A percentile compares a stretch with the other conserved stretches of the same genome.
Evolutionary conservation across 176 grass and related monocot species (phyloP).

Genomic region (Elymus sibiricus): DNA sequence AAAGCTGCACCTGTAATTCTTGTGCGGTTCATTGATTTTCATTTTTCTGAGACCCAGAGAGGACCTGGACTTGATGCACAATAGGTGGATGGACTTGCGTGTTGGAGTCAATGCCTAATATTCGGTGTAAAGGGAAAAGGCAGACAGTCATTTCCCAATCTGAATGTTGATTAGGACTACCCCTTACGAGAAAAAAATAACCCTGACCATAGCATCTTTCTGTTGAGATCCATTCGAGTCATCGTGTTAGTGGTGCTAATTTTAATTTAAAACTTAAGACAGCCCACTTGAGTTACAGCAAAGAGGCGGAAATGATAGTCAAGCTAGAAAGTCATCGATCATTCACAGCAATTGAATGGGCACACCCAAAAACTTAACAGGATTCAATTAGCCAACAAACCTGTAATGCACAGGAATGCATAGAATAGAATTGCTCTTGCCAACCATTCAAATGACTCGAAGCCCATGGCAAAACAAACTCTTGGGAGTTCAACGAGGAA

Average conservation of each 20-base stretch:
- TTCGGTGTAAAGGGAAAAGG: neutral
- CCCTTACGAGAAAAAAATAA: constrained; percentile 5
- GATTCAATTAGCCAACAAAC: no score
- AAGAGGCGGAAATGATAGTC: neutral
- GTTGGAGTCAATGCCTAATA: neutral
- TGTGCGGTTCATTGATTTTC: neutral
- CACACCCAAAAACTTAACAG: no score
- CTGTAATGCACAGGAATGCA: no score
- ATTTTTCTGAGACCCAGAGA: neutral
- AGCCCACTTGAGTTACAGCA: neutral
- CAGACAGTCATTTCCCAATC: neutral
- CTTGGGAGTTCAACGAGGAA: neutral
- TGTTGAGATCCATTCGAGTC: neutral
- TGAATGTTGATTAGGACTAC: constrained; percentile 39
- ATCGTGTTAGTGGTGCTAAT: neutral
- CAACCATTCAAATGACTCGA: neutral
- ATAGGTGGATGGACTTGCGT: neutral
- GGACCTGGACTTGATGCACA: neutral
- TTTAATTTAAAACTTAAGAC: neutral
- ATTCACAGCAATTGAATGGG: no score
- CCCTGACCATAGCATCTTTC: neutral
- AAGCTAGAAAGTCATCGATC: neutral
- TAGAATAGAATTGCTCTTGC: neutral
- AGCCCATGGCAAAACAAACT: constrained; percentile 27
- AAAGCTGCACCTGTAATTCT: neutral